Percentiles rank a stretch among this genome's conserved stretches.
Conservation (phyloP, 148 eudicot species). For the Diospyros lotus region DNA sequence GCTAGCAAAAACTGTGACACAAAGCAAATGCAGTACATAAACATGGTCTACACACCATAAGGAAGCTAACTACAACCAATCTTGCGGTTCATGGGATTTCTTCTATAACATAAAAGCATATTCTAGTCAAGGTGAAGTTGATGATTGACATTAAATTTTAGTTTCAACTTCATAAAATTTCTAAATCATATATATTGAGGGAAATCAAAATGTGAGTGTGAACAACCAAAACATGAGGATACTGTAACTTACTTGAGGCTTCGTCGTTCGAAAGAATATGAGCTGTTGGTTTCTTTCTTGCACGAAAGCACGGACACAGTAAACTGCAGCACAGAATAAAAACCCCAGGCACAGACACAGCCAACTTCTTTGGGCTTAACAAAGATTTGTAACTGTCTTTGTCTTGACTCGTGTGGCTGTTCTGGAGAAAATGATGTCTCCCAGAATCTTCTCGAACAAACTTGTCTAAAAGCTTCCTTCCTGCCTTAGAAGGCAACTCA, state of each 20-base stretch:
- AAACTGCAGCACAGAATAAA: constrained; percentile 53
- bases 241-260: constrained; percentile 51
- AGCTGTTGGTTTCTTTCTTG: constrained; percentile 45
- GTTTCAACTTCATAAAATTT: not conserved
- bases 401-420: constrained; percentile 13
- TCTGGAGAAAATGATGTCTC: constrained; percentile 13
- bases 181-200: not conserved
- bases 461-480: constrained; percentile 48
- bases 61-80: not conserved
- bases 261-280: constrained; percentile 54
- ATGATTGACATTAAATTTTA: not conserved
- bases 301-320: constrained; percentile 64
- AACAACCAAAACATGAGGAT: not conserved
- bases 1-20: not conserved
- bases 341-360: constrained; percentile 60
- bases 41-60: not conserved
- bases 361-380: constrained; percentile 38
- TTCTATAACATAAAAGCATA: not conserved
- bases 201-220: not conserved
- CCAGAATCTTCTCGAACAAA: constrained; percentile 28
- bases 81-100: not conserved
- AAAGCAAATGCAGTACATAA: not conserved
- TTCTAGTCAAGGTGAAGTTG: not conserved
- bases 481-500: constrained; percentile 26
- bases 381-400: constrained; percentile 21